phyloP scores from a whole-genome alignment of 2,329 filamentous ascomycete species.

The Colletotrichum echinochloae region DNA sequence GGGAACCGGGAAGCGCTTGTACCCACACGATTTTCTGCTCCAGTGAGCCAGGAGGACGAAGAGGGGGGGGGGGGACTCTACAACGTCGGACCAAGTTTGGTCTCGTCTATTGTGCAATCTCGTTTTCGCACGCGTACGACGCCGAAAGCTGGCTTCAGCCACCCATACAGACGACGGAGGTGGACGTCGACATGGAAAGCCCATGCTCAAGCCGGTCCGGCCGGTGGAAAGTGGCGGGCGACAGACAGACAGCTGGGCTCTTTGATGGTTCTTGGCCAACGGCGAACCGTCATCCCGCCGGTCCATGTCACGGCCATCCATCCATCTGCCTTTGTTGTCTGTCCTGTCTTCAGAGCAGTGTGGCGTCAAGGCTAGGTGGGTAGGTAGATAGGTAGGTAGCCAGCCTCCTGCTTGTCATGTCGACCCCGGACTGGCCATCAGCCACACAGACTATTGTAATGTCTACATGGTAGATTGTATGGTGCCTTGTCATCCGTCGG shows the following conservation, averaged over 20 bases:
- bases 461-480: background rate
- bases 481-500: background rate
- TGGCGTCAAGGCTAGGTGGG: slow-evolving; percentile 7
- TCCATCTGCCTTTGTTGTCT: slow-evolving; percentile 11
- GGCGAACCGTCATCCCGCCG: slow-evolving; percentile 10
- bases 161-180: too few relatives aligned
- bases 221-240: slow-evolving; percentile 14
- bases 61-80: too few relatives aligned
- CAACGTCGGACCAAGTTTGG: background rate
- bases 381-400: too few relatives aligned
- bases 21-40: background rate
- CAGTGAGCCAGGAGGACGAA: background rate
- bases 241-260: background rate
- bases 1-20: background rate
- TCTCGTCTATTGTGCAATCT: slow-evolving; percentile 6
- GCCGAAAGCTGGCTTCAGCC: background rate
- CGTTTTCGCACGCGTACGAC: slow-evolving; percentile 2
- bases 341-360: background rate
- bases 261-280: slow-evolving; percentile 25
- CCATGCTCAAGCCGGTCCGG: slow-evolving; percentile 1
- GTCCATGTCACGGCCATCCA: slow-evolving; percentile 35
- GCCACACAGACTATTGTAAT: slow-evolving; percentile 7
- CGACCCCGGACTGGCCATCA: slow-evolving; percentile 33
- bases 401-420: slow-evolving; percentile 2
- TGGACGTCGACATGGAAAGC: background rate